Evolutionary conservation across 768 basidiomycete species (phyloP), one percentile per base, ranked within the genome.

Genomic region (Wakefieldia striispora): DNA sequence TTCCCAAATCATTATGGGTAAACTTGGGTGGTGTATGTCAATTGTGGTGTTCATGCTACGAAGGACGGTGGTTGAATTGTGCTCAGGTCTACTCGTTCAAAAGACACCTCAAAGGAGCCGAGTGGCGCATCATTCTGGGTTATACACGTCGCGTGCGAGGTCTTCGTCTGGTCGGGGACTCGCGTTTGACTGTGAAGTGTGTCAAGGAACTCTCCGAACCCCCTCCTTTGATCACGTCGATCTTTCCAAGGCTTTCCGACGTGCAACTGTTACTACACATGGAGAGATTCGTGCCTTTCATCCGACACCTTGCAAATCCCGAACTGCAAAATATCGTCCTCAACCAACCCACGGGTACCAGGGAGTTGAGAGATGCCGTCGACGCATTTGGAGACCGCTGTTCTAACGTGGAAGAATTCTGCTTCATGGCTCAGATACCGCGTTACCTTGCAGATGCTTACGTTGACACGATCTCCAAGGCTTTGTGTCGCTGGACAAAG

Each of bases 211-310:
- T 55, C 21, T 55, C 45, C 16, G 39, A 39, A 3, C 46, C 27
- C 2, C 52, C 49, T 4, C 2, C 24, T 24, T 33, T 43, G 6
- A 8, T 7, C 16, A 5, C 14, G 31, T 17, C 46, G 0, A 43
- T 59, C n/a, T 55, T 55, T 19, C 57, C 53, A 4, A 59, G 49
- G 4, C 50, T 59, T 46, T 47, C 39, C 23, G 0, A 26, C 4
- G 20, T 59, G 5, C 43, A 27, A 16, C 5, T 55, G 3, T 0
- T 36, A 3, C 4, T 19, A 8, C 45, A 45, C 19, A 21, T n/a
- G 4, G 9, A 16, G 1, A 7, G 20, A 4, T 4, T 58, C n/a
- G 7, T 26, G 16, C 52, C 56, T 6, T 38, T 58, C 9, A 4
- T 58, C 3, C 57, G 23, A 23, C 47, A 58, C 20, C 38, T 58